Base-by-base conservation (phyloP, 495 filamentous ascomycete species). In the Aspergillus funiculosus region DNA sequence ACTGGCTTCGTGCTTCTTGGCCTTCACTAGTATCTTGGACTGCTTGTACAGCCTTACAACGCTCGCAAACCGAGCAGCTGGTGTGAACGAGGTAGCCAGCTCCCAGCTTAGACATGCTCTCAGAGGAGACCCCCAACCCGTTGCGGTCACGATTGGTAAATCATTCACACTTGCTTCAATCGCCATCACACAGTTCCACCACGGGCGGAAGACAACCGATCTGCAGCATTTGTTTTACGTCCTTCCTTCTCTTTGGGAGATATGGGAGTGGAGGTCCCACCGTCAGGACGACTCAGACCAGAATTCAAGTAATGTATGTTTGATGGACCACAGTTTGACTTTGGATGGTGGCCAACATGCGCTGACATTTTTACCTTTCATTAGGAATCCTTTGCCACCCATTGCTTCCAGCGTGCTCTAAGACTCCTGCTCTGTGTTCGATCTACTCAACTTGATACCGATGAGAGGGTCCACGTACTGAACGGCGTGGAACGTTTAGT, bases 401-500 rank as follows among this genome's bases (percentile, higher is more conserved):
- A 58, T 39, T 68, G 70, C 41, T 71, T 69, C 25, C 52, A 64
- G 22, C 59, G 66, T 38, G 62, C 66, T 1, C 49, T 73, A 19
- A 58, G 68, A 38, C 58, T 73, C 10, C 58, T 71, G 18, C 52
- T 59, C 29, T 66, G 60, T 20, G 43, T 69, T 4, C 56, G 62
- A 11, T 56, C 54, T 11, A 46, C 58, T 44, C 61, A 58, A 24
- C 54, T 67, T 6, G 63, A 69, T 28, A 67, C 66, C 7, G 67
- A 69, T 46, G 67, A 70, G 37, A 61, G 60, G 30, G 51, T 51
- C 15, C 59, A 62, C 20, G 60, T 73, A 5, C 46, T 69, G 10
- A 64, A 65, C 46, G 55, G 64, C 11, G 37, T 94, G 3, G 80
- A 86, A 45, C 72, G 73, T 1, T 68, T 89, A 14, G 56, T 89